Evolutionary conservation across 495 filamentous ascomycete genomes (phyloP), one percentile per base, ranked within the genome.

Genomic region (Aspergillus saccharolyticus): DNA sequence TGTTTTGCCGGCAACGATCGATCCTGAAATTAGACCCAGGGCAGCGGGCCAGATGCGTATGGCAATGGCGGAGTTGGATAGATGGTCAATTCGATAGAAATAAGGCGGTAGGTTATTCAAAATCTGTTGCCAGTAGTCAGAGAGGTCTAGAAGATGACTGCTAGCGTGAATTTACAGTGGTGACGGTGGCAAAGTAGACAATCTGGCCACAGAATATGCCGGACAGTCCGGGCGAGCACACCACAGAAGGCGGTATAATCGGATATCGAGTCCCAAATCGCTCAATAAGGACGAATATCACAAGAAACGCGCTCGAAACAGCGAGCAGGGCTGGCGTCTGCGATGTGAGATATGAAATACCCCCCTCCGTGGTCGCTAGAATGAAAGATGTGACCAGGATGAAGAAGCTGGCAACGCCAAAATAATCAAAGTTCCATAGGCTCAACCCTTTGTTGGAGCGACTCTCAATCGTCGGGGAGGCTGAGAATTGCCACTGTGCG

Each of bases 1-100:
- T 5, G 33, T 12, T 39, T 39, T 39, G 33, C 33, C 33, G 33
- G 33, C 33, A 44, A 72, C 72, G 12, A 67, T 52, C n/a, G 51
- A 43, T 6, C 69, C 67, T 16, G 62, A 53, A 10, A 66, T 16
- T 1, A 68, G 18, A n/a, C 60, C 60, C 6, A 39, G 33, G 7
- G 33, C 33, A 2, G 33, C 33, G 12, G 33, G 33, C 33, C 33
- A 39, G 33, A 39, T 39, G 33, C 33, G 33, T 2, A 39, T 15
- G 33, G 33, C 33, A 12, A 39, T 39, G 7, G 33, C 33, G 7
- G 33, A 39, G 33, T 39, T 39, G 33, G 33, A 39, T 5, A 39
- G 33, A 12, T 39, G 33, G 33, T 39, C 33, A 12, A 39, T 39
- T 39, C 33, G 33, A 12, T 39, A 39, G 33, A 39, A 12, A 12